phyloP scores from a whole-genome alignment of 768 basidiomycete species.

The Austroboletus festivus region DNA sequence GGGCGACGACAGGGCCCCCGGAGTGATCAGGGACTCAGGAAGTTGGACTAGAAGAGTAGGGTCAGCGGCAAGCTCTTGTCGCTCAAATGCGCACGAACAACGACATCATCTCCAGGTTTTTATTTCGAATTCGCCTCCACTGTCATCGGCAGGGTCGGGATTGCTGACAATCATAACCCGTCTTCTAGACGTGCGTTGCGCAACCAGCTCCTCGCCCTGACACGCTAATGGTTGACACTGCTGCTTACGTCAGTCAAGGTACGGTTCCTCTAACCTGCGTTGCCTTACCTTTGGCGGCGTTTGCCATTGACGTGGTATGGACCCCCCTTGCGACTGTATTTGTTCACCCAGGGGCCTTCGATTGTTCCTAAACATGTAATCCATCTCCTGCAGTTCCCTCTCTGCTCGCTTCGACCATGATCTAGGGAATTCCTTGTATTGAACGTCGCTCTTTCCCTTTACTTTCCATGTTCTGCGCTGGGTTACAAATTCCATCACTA shows the following conservation, averaged over 20 bases:
- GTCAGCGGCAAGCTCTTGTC: neutral
- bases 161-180: slow-evolving; percentile 30
- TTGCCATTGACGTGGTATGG: slow-evolving; percentile 9
- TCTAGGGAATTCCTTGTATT: slow-evolving; percentile 21
- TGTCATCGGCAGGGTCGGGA: slow-evolving; percentile 28
- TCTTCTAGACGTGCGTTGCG: slow-evolving; percentile 22
- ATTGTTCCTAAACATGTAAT: slow-evolving; percentile 18
- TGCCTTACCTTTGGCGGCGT: slow-evolving; percentile 19
- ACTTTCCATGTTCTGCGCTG: slow-evolving; percentile 21
- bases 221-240: slow-evolving; percentile 10
- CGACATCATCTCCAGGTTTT: slow-evolving; percentile 2
- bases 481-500: slow-evolving; percentile 21
- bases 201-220: slow-evolving; percentile 11
- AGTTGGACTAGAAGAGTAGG: neutral
- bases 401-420: slow-evolving; percentile 28
- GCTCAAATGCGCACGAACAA: neutral
- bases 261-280: neutral
- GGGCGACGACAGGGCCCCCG: no score
- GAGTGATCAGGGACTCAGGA: neutral
- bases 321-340: slow-evolving; percentile 6
- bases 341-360: slow-evolving; percentile 5
- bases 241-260: slow-evolving; percentile 8
- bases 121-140: slow-evolving; percentile 24
- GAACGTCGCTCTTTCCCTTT: slow-evolving; percentile 11
- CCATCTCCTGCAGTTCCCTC: slow-evolving; percentile 25